Evolutionary conservation across 2,329 filamentous ascomycete species (phyloP), one percentile per base, ranked within the genome.

Genomic region (Metarhizium humberi): DNA sequence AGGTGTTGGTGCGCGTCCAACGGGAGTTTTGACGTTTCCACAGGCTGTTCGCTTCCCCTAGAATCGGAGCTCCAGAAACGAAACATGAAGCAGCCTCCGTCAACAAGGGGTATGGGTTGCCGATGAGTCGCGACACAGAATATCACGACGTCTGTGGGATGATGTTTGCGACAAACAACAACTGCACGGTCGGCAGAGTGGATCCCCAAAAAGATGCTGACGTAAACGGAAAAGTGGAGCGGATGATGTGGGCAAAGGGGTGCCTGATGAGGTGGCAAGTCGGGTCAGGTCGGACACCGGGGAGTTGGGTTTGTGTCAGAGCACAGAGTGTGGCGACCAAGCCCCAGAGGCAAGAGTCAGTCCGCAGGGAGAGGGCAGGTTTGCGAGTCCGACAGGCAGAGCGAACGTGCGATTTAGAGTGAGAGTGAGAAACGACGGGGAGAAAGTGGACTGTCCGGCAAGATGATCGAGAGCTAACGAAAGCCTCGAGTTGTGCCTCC

Each of bases 1-100:
- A 45, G 16, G 13, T 25, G 36, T 38, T 71, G 61, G 71, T 66
- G 58, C 71, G 71, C 61, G 69, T 67, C 62, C 51, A 45, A 53
- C 36, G 34, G 48, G 32, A 40, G 38, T 34, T 47, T 38, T n/a
- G 46, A 20, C 7, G 40, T 54, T 42, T 74, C 70, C 64, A 75
- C 66, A 60, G 73, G 69, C 69, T 74, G 76, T 56, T 83, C 79
- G 72, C 75, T 78, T 76, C 76, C 78, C 76, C 76, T 75, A 60
- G 77, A 71, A 64, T 83, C 81, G 64, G 78, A 75, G 65, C 75
- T 73, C 79, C 80, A 84, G 66, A 84, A 80, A 62, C 78, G 76
- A 71, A 85, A 84, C 81, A 84, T 84, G 71, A 75, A 74, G 71
- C 16, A 75, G 72, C 68, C 69, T 68, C 64, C 63, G 61, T 58